Conservation (phyloP, 371 early-diverging fungal genomes). For the Choanephora cucurbitarum region DNA sequence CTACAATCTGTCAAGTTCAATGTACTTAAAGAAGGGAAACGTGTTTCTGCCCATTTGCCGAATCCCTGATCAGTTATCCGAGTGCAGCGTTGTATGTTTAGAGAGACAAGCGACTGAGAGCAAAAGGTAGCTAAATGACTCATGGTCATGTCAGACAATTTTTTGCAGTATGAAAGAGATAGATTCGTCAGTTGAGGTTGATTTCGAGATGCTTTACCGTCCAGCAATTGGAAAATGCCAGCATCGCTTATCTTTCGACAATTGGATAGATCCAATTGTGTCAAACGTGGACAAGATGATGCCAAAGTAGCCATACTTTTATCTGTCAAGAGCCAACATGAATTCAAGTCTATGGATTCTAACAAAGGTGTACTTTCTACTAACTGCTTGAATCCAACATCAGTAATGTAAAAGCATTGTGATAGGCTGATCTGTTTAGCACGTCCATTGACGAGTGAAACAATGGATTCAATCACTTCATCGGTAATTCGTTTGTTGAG, state of each 20-base stretch:
- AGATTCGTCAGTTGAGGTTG: slow-evolving; percentile 43
- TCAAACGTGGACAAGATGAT: slow-evolving; percentile 36
- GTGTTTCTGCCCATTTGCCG: slow-evolving; percentile 43
- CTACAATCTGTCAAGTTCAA: slow-evolving; percentile 78
- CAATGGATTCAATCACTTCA: slow-evolving; percentile 13
- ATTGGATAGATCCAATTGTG: slow-evolving; percentile 70
- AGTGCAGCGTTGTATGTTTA: slow-evolving; percentile 82
- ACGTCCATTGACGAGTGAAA: slow-evolving; percentile 19
- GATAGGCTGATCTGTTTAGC: slow-evolving; percentile 30
- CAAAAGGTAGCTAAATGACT: slow-evolving; percentile 42
- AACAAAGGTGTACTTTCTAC: slow-evolving; percentile 42
- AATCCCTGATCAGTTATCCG: slow-evolving; percentile 74
- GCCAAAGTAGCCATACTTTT: slow-evolving; percentile 55
- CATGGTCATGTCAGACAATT: slow-evolving; percentile 65
- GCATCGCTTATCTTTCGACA: slow-evolving; percentile 78
- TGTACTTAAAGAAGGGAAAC: slow-evolving; percentile 47
- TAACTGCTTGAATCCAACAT: slow-evolving; percentile 44
- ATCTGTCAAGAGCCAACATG: slow-evolving; percentile 83
- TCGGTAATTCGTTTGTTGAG: slow-evolving; percentile 53
- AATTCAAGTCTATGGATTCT: slow-evolving; percentile 60
- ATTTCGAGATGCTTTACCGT: slow-evolving; percentile 16
- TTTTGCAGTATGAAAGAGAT: slow-evolving; percentile 78
- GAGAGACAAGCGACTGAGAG: slow-evolving; percentile 34
- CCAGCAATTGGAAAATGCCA: slow-evolving; percentile 56
- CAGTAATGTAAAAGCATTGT: slow-evolving; percentile 57